Base-by-base conservation (phyloP, 2,329 filamentous ascomycete species). In the Lizonia empirigonia region DNA sequence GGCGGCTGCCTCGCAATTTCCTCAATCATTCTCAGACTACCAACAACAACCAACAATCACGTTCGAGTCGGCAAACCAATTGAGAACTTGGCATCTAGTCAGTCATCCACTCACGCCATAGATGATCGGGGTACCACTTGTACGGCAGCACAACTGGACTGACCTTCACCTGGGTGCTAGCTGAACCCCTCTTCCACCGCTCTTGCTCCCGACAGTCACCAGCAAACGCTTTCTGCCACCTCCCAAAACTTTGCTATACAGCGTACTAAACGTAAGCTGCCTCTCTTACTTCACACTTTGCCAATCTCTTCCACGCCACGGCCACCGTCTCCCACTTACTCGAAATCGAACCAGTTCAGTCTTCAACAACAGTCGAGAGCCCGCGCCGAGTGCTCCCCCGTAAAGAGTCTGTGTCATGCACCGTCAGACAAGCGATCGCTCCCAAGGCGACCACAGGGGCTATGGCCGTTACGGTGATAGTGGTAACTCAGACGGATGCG, bases 401-500 rank as follows among this genome's bases (percentile, higher is more conserved):
- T 13, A 24, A 4, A 7, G 12, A 8, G 33, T 10, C 4, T 37
- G 8, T n/a, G 53, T 16, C 18, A 65, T 65, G 63, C 24, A 52
- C 20, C 41, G 32, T 4, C 47, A 42, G 15, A 26, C 20, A 4
- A 24, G 23, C 16, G 23, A 41, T 37, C 46, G 45, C 23, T 44
- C 40, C 7, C 48, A 49, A 38, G 44, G 46, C 32, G 55, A 47
- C 27, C 37, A 53, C 19, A 40, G 20, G 24, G 33, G 24, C 6
- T 32, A 45, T 19, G 32, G 33, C n/a, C 18, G n/a, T 7, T 19
- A 24, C 26, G 47, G 41, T 22, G 48, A 40, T 30, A 18, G 45
- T 39, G 56, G 50, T 18, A 54, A 50, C 30, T 36, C 54, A 49
- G 51, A 49, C 19, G 48, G 39, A 8, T 47, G 33, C 15, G 53